phyloP scores from a whole-genome alignment of 768 basidiomycete genomes.

The Trametes villosa region DNA sequence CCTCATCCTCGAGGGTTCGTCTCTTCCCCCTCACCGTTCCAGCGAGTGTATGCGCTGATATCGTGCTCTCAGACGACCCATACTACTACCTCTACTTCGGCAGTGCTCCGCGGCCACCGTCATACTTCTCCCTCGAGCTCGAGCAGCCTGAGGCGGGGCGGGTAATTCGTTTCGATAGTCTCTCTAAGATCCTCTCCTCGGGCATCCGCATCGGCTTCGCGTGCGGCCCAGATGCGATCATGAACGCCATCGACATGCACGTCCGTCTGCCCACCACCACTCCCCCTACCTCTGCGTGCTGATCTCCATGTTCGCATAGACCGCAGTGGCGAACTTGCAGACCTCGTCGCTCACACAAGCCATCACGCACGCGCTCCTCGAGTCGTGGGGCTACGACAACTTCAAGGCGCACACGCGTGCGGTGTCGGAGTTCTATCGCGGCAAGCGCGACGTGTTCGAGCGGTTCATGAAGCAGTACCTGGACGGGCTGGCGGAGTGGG shows the following conservation, averaged over 20 bases:
- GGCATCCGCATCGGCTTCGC: slow-evolving; percentile 85
- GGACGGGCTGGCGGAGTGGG: slow-evolving; percentile 75
- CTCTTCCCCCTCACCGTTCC: background rate
- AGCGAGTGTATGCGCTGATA: background rate
- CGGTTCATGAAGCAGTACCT: slow-evolving; percentile 75
- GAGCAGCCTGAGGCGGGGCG: slow-evolving; percentile 66
- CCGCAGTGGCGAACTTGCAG: slow-evolving; percentile 71
- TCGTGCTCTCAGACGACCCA: slow-evolving; percentile 65
- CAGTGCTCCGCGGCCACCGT: slow-evolving; percentile 60
- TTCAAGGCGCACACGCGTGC: slow-evolving; percentile 70
- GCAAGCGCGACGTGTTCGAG: slow-evolving; percentile 81
- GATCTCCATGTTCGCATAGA: slow-evolving; percentile 45
- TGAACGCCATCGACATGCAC: slow-evolving; percentile 74
- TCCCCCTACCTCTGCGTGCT: background rate
- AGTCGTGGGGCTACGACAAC: slow-evolving; percentile 78
- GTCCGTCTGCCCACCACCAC: slow-evolving; percentile 44
- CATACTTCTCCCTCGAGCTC: slow-evolving; percentile 83
- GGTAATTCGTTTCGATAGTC: slow-evolving; percentile 88
- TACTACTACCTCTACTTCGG: slow-evolving; percentile 84
- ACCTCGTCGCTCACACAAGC: slow-evolving; percentile 68
- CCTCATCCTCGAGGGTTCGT: slow-evolving; percentile 82
- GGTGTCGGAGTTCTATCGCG: slow-evolving; percentile 75
- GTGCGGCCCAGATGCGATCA: slow-evolving; percentile 70
- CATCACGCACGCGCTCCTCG: slow-evolving; percentile 61
- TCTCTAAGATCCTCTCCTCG: slow-evolving; percentile 82